phyloP scores from a whole-genome alignment of 2,329 filamentous ascomycete species.

The Fusarium luffae region DNA sequence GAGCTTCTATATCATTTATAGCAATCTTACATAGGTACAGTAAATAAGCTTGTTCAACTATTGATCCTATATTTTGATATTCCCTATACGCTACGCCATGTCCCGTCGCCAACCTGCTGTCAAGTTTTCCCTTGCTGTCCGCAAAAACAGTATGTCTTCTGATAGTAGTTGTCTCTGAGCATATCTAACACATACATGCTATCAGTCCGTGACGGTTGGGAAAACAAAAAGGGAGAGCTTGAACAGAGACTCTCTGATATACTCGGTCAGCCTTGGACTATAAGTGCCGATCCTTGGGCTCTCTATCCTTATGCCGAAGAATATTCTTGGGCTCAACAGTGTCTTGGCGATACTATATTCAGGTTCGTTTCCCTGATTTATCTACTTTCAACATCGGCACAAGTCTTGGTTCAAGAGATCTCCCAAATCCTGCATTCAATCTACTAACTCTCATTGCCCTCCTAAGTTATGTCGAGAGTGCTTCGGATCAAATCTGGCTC shows the following conservation, averaged over 20 bases:
- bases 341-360: conserved; percentile 57
- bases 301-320: conserved; percentile 59
- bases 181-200: neutral
- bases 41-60: too few species aligned
- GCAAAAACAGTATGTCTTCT: conserved; percentile 60
- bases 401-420: neutral
- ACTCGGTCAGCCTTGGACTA: conserved; percentile 61
- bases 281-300: conserved; percentile 59
- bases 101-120: conserved; percentile 57
- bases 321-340: conserved; percentile 52
- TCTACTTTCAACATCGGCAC: neutral
- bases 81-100: conserved; percentile 28
- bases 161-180: rapidly evolving
- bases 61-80: neutral
- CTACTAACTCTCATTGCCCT: neutral
- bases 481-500: too few species aligned
- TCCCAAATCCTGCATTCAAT: neutral
- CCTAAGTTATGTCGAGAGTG: conserved; percentile 55
- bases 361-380: conserved; percentile 47
- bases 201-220: conserved; percentile 64
- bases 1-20: too few species aligned
- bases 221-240: conserved; percentile 57
- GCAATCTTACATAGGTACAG: too few species aligned
- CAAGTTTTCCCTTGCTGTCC: conserved; percentile 62
- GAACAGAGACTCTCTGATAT: conserved; percentile 58